Evolutionary conservation across 164 flowering plant species (phyloP).

Genomic region (Dillenia suffruticosa): DNA sequence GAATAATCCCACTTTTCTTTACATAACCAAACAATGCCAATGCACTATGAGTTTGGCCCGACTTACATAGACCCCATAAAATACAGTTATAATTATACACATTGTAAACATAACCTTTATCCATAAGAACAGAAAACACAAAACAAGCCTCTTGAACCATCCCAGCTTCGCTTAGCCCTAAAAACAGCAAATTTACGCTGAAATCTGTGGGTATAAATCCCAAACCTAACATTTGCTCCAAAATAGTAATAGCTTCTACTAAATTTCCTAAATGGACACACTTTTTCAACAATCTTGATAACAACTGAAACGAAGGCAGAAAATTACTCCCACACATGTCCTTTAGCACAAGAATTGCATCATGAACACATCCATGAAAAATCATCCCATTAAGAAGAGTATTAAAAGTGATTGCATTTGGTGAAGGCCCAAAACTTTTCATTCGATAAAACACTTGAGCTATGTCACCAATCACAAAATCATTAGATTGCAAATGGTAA

Average conservation of each 20-base stretch:
- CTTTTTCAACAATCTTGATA: slow-evolving; percentile 29
- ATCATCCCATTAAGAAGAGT: slow-evolving; percentile 36
- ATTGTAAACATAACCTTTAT: slow-evolving; percentile 19
- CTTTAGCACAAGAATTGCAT: slow-evolving; percentile 19
- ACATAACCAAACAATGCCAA: slow-evolving; percentile 32
- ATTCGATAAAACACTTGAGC: slow-evolving; percentile 24
- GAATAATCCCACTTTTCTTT: slow-evolving; percentile 36
- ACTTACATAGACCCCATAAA: slow-evolving; percentile 45
- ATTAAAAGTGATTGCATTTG: slow-evolving; percentile 39
- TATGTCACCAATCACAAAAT: slow-evolving; percentile 17
- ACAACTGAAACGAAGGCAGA: slow-evolving; percentile 30
- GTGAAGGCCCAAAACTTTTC: slow-evolving; percentile 35
- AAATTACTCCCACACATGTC: slow-evolving; percentile 41
- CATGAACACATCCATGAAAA: slow-evolving; percentile 13
- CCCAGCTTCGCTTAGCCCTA: slow-evolving; percentile 20
- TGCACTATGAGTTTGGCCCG: slow-evolving; percentile 19
- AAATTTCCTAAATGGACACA: slow-evolving; percentile 17
- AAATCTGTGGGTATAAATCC: slow-evolving; percentile 24
- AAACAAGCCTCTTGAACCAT: slow-evolving; percentile 28
- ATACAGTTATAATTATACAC: slow-evolving; percentile 32
- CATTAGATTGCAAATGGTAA: slow-evolving; percentile 25
- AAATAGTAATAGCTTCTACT: slow-evolving; percentile 15
- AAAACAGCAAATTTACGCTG: slow-evolving; percentile 20
- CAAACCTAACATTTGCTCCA: slow-evolving; percentile 39
- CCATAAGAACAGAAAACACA: slow-evolving; percentile 22